Percentiles rank a stretch among this genome's conserved stretches.
These are phyloP conservation scores for Vararia minispora DNA, from an alignment of 768 basidiomycete species.

Conservation along the genomic window DNA sequence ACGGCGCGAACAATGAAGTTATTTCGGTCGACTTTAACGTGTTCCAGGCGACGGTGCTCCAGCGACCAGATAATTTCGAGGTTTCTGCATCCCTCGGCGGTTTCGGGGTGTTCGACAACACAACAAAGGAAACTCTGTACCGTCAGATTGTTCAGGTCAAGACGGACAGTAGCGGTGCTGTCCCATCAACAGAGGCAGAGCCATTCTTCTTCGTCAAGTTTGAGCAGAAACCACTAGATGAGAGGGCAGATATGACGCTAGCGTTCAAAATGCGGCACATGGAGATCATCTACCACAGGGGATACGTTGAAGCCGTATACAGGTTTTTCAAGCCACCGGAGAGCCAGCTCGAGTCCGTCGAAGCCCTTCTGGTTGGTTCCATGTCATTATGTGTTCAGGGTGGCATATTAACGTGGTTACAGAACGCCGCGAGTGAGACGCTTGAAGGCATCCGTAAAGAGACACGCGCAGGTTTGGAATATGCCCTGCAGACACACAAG, in stretches of 20 bases:
- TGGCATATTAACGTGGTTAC: constrained; percentile 4
- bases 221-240: constrained; percentile 86
- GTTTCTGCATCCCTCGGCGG: constrained; percentile 75
- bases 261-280: constrained; percentile 87
- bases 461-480: constrained; percentile 88
- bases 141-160: constrained; percentile 84
- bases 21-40: constrained; percentile 81
- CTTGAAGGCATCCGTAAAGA: constrained; percentile 90
- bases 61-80: constrained; percentile 83
- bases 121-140: constrained; percentile 66
- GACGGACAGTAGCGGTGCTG: constrained; percentile 13
- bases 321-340: constrained; percentile 89
- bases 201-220: constrained; percentile 87
- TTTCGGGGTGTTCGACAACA: constrained; percentile 88
- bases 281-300: constrained; percentile 94
- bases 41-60: constrained; percentile 74
- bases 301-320: constrained; percentile 87
- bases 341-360: constrained; percentile 91
- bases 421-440: constrained; percentile 89
- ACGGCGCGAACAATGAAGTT: constrained; percentile 52
- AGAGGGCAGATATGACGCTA: constrained; percentile 83
- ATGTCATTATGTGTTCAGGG: constrained; percentile 1
- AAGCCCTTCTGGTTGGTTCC: constrained; percentile 68
- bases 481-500: constrained; percentile 87
- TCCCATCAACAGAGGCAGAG: constrained; percentile 22